phyloP scores from a whole-genome alignment of 345 rosid genomes.

The Nephelium lappaceum region DNA sequence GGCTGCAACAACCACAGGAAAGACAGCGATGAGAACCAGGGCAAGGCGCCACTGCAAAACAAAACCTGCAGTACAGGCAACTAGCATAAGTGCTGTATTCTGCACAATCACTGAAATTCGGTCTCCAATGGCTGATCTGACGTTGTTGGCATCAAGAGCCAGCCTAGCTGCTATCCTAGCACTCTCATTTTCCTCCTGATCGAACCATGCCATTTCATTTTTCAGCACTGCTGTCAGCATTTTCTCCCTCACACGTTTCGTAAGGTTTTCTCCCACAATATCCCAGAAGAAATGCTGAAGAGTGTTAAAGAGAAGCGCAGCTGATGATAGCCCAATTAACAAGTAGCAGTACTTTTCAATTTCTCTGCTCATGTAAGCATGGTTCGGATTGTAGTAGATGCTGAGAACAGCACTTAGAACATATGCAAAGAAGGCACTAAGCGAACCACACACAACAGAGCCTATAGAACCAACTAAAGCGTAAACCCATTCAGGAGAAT shows the following conservation, averaged over 20 bases:
- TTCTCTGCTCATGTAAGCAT: slow-evolving; percentile 82
- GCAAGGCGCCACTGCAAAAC: slow-evolving; percentile 99
- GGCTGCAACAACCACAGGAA: slow-evolving; percentile 98
- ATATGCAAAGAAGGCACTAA: slow-evolving; percentile 94
- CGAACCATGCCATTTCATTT: slow-evolving; percentile 98
- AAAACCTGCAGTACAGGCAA: slow-evolving; percentile 97
- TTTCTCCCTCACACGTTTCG: slow-evolving; percentile 93
- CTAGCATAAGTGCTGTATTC: slow-evolving; percentile 92
- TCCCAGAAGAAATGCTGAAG: slow-evolving; percentile 98
- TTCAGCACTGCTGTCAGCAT: slow-evolving; percentile 85
- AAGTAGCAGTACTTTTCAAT: slow-evolving; percentile 89
- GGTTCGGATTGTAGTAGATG: slow-evolving; percentile 83
- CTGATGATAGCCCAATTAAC: slow-evolving; percentile 90
- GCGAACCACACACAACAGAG: slow-evolving; percentile 85
- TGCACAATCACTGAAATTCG: slow-evolving; percentile 94
- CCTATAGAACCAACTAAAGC: slow-evolving; percentile 91
- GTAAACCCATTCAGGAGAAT: slow-evolving; percentile 94
- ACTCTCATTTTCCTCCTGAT: slow-evolving; percentile 97
- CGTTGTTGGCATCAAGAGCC: slow-evolving; percentile 96
- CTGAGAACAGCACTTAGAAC: slow-evolving; percentile 94
- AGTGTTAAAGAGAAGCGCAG: slow-evolving; percentile 90
- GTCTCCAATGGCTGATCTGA: slow-evolving; percentile 97
- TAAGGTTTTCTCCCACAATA: slow-evolving; percentile 95
- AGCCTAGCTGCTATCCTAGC: slow-evolving; percentile 87
- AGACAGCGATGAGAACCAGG: slow-evolving; percentile 88